A percentile compares a stretch with the other conserved stretches of the same genome.
Evolutionary conservation across 73 alveolate genomes (phyloP).

Genomic region (Paramecium biaurelia): DNA sequence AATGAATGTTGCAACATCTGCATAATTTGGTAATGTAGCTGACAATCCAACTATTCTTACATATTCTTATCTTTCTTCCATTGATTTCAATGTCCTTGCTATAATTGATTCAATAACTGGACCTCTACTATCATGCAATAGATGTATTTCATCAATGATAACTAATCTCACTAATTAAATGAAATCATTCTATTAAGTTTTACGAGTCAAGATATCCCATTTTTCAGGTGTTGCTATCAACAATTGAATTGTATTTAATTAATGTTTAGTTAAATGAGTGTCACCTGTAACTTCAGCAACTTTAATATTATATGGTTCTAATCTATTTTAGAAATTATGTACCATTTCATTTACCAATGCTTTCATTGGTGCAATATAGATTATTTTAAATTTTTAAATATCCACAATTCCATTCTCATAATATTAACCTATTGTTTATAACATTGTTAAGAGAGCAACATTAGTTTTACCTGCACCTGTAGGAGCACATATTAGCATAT

Average conservation of each 20-base stretch:
- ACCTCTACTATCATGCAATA: constrained; percentile 99
- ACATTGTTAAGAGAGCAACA: constrained; percentile 89
- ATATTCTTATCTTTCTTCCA: constrained; percentile 88
- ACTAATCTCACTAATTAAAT: constrained; percentile 92
- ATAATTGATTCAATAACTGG: constrained; percentile 99
- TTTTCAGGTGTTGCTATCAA: constrained; percentile 99
- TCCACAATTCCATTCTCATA: constrained; percentile 85
- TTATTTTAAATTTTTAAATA: constrained; percentile 88
- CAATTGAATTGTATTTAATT: constrained; percentile 95
- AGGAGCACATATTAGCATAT: constrained; percentile 98
- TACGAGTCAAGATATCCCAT: constrained; percentile 99
- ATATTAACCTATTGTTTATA: constrained; percentile 80
- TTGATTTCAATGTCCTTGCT: constrained; percentile 97
- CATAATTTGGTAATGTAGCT: constrained; percentile 99
- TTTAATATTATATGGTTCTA: constrained; percentile 78
- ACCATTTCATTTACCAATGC: constrained; percentile 94
- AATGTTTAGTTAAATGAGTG: constrained; percentile 90
- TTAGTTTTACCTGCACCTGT: constrained; percentile 99
- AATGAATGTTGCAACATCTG: constrained; percentile 83
- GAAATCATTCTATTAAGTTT: constrained; percentile 96
- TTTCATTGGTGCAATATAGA: constrained; percentile 99
- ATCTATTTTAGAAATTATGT: constrained; percentile 92
- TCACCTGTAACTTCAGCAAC: constrained; percentile 99
- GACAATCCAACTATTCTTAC: constrained; percentile 97
- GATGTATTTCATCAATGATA: constrained; percentile 99